Percentiles rank a stretch among this genome's conserved stretches.
These are phyloP conservation scores for Talaromyces sp. DNA, from an alignment of 2,329 filamentous ascomycete genomes.

Conservation along the genomic window DNA sequence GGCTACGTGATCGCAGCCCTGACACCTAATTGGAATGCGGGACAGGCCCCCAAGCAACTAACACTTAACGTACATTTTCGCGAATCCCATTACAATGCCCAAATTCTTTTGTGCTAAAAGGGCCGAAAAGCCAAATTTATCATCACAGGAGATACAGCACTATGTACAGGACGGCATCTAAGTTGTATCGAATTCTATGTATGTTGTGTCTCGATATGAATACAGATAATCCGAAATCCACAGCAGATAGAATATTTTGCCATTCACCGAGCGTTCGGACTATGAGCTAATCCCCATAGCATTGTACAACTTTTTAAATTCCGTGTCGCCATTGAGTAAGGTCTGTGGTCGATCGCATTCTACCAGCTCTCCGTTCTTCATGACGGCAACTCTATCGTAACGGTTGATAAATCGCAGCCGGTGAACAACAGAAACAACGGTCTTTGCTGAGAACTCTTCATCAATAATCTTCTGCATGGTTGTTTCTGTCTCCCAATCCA, in stretches of 20 bases:
- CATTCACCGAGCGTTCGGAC: not conserved
- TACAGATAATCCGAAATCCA: not conserved
- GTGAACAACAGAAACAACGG: constrained; percentile 58
- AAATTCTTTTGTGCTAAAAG: no score
- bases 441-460: constrained; percentile 53
- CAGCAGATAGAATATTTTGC: not conserved
- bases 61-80: no score
- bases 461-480: constrained; percentile 57
- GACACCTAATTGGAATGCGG: no score
- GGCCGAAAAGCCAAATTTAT: no score
- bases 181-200: not conserved
- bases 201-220: not conserved
- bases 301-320: constrained; percentile 34
- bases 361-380: constrained; percentile 35
- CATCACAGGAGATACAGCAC: no score
- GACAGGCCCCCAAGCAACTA: no score
- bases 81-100: no score
- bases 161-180: no score
- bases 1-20: no score
- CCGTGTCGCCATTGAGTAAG: constrained; percentile 35
- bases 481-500: constrained; percentile 57
- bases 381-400: constrained; percentile 36
- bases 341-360: constrained; percentile 34
- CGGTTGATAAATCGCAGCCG: constrained; percentile 48
- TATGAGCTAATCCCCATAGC: not conserved